Conservation (phyloP, 2,329 filamentous ascomycete genomes). For the Phialemonium atrogriseum region DNA sequence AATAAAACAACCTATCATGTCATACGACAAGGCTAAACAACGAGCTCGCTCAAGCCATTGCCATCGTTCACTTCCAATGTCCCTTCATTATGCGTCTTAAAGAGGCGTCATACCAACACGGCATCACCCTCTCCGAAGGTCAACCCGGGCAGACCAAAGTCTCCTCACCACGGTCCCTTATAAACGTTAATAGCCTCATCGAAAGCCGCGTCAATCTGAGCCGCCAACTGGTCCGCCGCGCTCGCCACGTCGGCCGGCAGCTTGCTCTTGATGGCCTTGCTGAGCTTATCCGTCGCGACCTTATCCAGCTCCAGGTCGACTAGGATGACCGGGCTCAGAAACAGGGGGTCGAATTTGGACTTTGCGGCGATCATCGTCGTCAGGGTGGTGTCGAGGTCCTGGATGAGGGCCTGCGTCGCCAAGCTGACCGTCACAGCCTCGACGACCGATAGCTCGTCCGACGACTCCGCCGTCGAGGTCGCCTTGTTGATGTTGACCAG, state of each 20-base stretch:
- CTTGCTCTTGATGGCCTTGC: conserved; percentile 28
- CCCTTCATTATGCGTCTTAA: too few relatives aligned
- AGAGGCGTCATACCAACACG: too few relatives aligned
- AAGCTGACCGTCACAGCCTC: conserved; percentile 30
- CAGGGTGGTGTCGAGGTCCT: conserved; percentile 29
- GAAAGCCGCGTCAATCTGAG: conserved; percentile 30
- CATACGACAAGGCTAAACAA: too few relatives aligned
- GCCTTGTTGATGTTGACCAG: conserved; percentile 30
- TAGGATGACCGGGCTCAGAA: conserved; percentile 33
- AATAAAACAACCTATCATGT: too few relatives aligned
- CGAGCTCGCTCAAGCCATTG: too few relatives aligned
- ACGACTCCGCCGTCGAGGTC: conserved; percentile 25
- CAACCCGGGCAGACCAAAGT: too few relatives aligned
- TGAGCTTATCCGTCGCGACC: conserved; percentile 28
- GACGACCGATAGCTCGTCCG: conserved; percentile 25
- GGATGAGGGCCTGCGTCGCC: conserved; percentile 25
- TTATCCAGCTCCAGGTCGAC: conserved; percentile 31
- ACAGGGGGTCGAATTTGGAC: conserved; percentile 33
- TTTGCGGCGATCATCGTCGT: conserved; percentile 28
- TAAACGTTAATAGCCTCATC: conserved; percentile 25
- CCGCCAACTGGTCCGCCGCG: conserved; percentile 25
- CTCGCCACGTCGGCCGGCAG: conserved; percentile 24
- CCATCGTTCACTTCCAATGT: too few relatives aligned
- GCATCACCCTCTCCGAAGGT: too few relatives aligned
- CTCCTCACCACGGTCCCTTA: too few relatives aligned